Evolutionary conservation across 257 asterid species (phyloP).

Genomic region (Solanum ahanhuiri): DNA sequence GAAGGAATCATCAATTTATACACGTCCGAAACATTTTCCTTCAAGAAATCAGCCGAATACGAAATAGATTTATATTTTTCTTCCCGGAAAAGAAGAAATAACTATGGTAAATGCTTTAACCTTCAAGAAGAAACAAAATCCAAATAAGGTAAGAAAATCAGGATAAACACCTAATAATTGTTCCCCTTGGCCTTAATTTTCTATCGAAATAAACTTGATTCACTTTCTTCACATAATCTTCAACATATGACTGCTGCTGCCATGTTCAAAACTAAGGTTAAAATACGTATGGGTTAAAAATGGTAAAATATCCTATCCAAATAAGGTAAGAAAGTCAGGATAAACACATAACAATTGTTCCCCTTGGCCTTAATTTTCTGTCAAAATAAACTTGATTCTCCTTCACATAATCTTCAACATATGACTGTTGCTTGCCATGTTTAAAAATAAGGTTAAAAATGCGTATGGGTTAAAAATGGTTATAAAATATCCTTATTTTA

Average conservation of each 20-base stretch:
- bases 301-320: background rate
- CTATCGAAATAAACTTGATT: background rate
- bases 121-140: background rate
- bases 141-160: background rate
- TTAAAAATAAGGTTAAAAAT: background rate
- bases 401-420: background rate
- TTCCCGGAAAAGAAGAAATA: background rate
- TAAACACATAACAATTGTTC: background rate
- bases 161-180: background rate
- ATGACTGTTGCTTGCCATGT: background rate
- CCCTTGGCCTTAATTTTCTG: background rate
- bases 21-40: background rate
- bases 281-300: background rate
- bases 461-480: background rate
- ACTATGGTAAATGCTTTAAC: background rate
- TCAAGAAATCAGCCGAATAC: background rate
- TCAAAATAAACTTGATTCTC: background rate
- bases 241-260: background rate
- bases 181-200: background rate
- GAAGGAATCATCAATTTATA: background rate
- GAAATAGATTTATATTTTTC: background rate
- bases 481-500: background rate
- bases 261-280: background rate
- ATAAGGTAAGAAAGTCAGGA: background rate
- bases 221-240: background rate